These are phyloP conservation scores for Collybiopsis luxurians DNA, from an alignment of 768 basidiomycete species.

Conservation along the genomic window DNA sequence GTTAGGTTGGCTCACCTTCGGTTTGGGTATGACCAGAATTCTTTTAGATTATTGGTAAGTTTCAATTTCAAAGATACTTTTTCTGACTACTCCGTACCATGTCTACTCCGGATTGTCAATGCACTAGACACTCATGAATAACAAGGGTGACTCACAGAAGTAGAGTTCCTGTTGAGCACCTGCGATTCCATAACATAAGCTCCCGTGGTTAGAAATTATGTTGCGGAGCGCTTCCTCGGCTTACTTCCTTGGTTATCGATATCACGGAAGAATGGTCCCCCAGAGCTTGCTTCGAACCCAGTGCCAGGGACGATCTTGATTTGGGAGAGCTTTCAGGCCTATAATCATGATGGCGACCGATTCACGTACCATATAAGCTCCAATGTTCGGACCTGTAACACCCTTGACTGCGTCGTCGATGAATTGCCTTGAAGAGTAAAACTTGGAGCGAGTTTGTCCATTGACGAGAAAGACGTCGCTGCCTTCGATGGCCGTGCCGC, in stretches of 20 bases:
- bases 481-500: slow-evolving; percentile 35
- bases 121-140: too few relatives aligned
- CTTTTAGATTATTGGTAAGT: slow-evolving; percentile 7
- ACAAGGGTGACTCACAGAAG: slow-evolving; percentile 28
- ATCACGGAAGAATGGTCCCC: slow-evolving; percentile 32
- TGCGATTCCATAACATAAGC: too few relatives aligned
- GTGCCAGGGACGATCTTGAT: slow-evolving; percentile 28
- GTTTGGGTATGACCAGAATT: slow-evolving; percentile 38
- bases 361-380: slow-evolving; percentile 6
- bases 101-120: slow-evolving; percentile 18
- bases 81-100: slow-evolving; percentile 12
- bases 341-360: too few relatives aligned
- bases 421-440: slow-evolving; percentile 32
- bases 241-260: slow-evolving; percentile 33
- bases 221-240: background rate
- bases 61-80: background rate
- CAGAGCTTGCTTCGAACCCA: slow-evolving; percentile 29
- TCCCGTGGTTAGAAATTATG: background rate
- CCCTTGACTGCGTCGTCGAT: slow-evolving; percentile 33
- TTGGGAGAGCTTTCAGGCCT: too few relatives aligned
- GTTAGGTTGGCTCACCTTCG: slow-evolving; percentile 21
- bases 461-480: slow-evolving; percentile 30
- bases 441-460: slow-evolving; percentile 31
- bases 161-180: slow-evolving; percentile 33
- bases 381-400: slow-evolving; percentile 28